phyloP scores from a whole-genome alignment of 768 basidiomycete species.

The Leccinum rimulosum region DNA sequence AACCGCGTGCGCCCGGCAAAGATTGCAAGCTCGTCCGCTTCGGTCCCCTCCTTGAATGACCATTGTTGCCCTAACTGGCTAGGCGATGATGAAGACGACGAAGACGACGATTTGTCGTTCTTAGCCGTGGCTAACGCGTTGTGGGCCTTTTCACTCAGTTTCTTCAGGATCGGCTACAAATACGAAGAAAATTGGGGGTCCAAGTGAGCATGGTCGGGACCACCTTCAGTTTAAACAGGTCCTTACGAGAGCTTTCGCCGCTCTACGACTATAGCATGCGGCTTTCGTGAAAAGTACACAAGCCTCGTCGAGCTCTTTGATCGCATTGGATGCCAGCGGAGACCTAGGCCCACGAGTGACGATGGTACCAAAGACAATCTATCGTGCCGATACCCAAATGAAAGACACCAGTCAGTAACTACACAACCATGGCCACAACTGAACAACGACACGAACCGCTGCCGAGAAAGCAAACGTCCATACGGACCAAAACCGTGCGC shows the following conservation, averaged over 20 bases:
- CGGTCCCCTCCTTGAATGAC: conserved; percentile 51
- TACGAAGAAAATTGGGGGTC: background rate
- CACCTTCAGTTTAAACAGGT: background rate
- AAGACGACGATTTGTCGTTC: conserved; percentile 29
- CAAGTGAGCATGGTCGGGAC: background rate
- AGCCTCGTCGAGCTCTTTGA: conserved; percentile 67
- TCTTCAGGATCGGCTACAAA: conserved; percentile 51
- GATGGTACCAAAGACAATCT: conserved; percentile 80
- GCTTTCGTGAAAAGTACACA: conserved; percentile 65
- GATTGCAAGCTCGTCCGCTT: conserved; percentile 63
- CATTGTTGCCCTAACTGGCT: conserved; percentile 40
- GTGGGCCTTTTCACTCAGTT: conserved; percentile 66
- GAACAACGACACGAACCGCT: conserved; percentile 35
- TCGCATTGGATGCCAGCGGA: conserved; percentile 62
- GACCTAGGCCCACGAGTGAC: conserved; percentile 72
- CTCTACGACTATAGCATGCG: conserved; percentile 55
- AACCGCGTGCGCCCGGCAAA: conserved; percentile 68
- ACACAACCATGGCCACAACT: background rate
- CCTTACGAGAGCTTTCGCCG: conserved; percentile 62
- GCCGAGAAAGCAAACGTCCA: conserved; percentile 63
- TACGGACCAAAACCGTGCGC: conserved; percentile 56
- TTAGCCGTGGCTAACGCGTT: conserved; percentile 45
- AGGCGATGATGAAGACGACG: background rate
- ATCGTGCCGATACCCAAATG: background rate
- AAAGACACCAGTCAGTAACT: conserved; percentile 1